Base-by-base conservation (phyloP, 495 filamentous ascomycete species). In the Evernia prunastri region DNA sequence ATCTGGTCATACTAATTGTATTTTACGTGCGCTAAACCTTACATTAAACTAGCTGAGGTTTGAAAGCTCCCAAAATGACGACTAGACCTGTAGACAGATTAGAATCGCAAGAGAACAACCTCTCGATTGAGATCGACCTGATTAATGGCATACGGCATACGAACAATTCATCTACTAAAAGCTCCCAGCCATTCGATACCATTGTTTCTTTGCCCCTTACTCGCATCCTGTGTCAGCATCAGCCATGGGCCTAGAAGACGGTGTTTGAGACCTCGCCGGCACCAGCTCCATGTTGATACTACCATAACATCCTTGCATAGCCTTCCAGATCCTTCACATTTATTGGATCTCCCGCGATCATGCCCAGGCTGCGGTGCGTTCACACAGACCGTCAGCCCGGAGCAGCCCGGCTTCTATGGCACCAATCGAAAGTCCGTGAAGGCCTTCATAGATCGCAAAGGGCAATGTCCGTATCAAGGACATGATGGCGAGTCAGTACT, bases 301-400 rank as follows among this genome's bases (percentile, higher is more conserved):
- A 23, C 59, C 18, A n/a, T 45, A 57, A 40, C 37, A 20, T 13
- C 43, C 51, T 33, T 27, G 25, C 31, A 47, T 35, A 29, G 56
- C 25, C 39, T 37, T 13, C 49, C 47, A 23, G 58, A 29, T 20
- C 27, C 59, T 29, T 45, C 40, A 15, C 64, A 57, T 58, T 23
- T 68, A 31, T 25, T 53, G 15, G n/a, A 65, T n/a, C 73, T 90
- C 5, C 89, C 89, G 1, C 65, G 71, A 6, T 79, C 82, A 68
- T 99, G 94, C 72, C 85, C 89, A 27, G 94, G 94, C 60, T 99
- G 94, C 72, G 94, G 94, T 56, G 95, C 93, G 37, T 82, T 87
- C 63, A 82, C 87, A 57, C 94, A 97, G 70, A 88, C 81, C 0
- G 67, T 84, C 3, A 80, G 86, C 29, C 80, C 87, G n/a, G 72